Conservation (phyloP, 2,329 filamentous ascomycete genomes). For the Fusarium brevicatenulatum region DNA sequence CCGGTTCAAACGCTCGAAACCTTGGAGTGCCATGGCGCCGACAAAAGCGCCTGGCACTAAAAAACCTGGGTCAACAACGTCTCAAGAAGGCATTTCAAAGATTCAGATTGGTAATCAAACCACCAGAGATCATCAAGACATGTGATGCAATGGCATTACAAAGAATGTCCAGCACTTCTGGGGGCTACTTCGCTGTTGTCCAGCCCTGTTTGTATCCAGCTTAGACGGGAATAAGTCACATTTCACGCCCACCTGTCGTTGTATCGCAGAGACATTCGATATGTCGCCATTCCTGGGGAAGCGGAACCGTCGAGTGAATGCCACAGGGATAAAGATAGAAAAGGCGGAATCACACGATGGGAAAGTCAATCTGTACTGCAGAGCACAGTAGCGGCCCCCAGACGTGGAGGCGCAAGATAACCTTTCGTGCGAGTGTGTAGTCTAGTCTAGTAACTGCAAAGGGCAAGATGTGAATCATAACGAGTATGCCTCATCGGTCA, state of each 20-base stretch:
- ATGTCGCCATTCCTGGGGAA: not conserved
- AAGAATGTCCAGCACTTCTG: conserved; percentile 2
- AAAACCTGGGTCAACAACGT: not conserved
- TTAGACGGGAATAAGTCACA: not conserved
- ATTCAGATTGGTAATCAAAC: not conserved
- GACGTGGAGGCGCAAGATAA: conserved; percentile 26
- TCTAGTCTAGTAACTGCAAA: not conserved
- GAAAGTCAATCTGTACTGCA: conserved; percentile 7
- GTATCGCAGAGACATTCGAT: not conserved
- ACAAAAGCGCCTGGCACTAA: not conserved
- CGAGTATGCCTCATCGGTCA: conserved; percentile 29
- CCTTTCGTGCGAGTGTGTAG: conserved; percentile 6
- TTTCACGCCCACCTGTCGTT: not conserved
- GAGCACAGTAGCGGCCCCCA: not conserved
- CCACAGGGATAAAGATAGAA: conserved; percentile 23
- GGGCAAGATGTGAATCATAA: conserved; percentile 3
- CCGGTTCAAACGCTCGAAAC: conserved; percentile 10
- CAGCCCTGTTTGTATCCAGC: not conserved
- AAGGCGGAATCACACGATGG: not conserved
- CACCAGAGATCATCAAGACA: not conserved
- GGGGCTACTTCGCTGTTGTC: not conserved
- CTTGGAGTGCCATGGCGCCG: conserved; percentile 13
- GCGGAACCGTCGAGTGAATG: not conserved
- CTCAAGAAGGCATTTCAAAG: not conserved
- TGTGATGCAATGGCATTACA: conserved; percentile 3